A percentile compares a stretch with the other conserved stretches of the same genome.
phyloP scores from a whole-genome alignment of 768 basidiomycete genomes.

The Suillus subluteus region DNA sequence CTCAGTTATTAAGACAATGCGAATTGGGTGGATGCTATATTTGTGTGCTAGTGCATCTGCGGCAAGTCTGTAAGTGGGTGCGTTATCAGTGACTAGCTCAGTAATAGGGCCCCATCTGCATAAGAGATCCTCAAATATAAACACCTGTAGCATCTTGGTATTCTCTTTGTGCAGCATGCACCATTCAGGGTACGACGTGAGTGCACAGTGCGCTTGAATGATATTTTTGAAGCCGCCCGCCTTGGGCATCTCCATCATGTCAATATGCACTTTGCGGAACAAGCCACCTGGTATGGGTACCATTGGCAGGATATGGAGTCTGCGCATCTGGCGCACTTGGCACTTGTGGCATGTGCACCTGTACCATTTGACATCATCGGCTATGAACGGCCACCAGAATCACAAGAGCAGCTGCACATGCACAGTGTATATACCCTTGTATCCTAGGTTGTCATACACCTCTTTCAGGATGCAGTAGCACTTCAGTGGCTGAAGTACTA shows the following conservation, averaged over 20 bases:
- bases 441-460: neutral
- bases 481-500: neutral
- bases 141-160: neutral
- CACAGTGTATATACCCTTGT: constrained; percentile 11
- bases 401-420: accelerated
- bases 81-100: too few relatives aligned
- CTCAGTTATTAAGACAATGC: too few relatives aligned
- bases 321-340: neutral
- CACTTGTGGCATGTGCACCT: neutral
- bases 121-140: constrained; percentile 29
- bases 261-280: neutral
- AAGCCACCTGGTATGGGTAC: neutral
- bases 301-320: neutral
- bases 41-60: too few relatives aligned
- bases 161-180: constrained; percentile 34
- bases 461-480: neutral
- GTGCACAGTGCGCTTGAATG: constrained; percentile 11
- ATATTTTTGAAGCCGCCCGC: constrained; percentile 20
- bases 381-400: constrained; percentile 11
- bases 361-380: neutral
- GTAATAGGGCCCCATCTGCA: too few relatives aligned
- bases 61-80: too few relatives aligned
- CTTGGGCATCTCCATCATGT: constrained; percentile 14
- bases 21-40: too few relatives aligned
- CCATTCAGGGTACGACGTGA: constrained; percentile 25